phyloP scores from a whole-genome alignment of 2,329 filamentous ascomycete genomes.

The Dothiorella sarmentorum region DNA sequence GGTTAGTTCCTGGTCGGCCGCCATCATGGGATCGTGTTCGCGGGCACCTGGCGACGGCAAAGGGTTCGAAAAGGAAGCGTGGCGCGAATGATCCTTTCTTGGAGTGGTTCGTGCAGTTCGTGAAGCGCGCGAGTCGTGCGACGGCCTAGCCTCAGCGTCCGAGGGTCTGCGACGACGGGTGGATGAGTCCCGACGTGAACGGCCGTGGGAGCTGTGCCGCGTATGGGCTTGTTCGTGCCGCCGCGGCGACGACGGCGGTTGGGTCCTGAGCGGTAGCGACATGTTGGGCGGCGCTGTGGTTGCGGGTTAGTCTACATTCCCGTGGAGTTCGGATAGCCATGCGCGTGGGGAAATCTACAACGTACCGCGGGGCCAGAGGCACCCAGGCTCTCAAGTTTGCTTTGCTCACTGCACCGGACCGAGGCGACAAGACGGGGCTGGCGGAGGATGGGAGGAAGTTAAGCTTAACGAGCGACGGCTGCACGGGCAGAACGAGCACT shows the following conservation, averaged over 20 bases:
- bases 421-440: background rate
- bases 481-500: conserved; percentile 6
- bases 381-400: background rate
- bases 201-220: conserved; percentile 15
- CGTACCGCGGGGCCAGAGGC: conserved; percentile 8
- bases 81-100: conserved; percentile 40
- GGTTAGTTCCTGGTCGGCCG: conserved; percentile 48
- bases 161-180: conserved; percentile 65
- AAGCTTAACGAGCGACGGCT: background rate
- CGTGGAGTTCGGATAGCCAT: background rate
- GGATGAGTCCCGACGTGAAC: conserved; percentile 62
- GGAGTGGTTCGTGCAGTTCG: conserved; percentile 28
- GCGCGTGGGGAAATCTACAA: background rate
- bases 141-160: conserved; percentile 65
- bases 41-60: conserved; percentile 43
- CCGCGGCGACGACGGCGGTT: conserved; percentile 54
- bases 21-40: conserved; percentile 55
- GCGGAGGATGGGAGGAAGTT: background rate
- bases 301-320: conserved; percentile 20
- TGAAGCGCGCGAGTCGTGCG: conserved; percentile 29
- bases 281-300: conserved; percentile 27
- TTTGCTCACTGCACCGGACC: background rate
- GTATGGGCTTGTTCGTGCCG: conserved; percentile 36
- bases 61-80: conserved; percentile 33
- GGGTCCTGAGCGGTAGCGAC: conserved; percentile 59